Evolutionary conservation across 805 yeast species (phyloP), one percentile per base, ranked within the genome.

Genomic region (Ascoidea rubescens): DNA sequence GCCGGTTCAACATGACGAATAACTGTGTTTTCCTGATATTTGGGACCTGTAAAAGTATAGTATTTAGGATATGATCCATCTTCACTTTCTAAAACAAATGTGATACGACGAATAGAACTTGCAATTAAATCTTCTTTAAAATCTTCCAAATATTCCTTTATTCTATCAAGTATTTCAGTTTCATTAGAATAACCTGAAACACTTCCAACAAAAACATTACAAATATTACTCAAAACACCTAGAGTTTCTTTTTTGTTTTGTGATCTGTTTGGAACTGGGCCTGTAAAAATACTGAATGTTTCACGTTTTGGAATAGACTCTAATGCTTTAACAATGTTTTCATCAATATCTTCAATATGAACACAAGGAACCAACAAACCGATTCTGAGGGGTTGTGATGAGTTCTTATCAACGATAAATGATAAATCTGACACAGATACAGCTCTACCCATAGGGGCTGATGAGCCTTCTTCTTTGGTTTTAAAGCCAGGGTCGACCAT

Each of bases 1-100:
- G 98, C 96, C 30, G 99, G 99, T 69, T 93, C 98, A 60, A 93
- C 89, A 67, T 93, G 97, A 73, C 99, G 89, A 66, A 93, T 86
- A 21, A 90, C 90, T 69, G 83, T 80, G 71, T 93, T 96, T 71
- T 93, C 99, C 43, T 61, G 62, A 65, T 85, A 93, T 44, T 76
- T 75, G 51, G 95, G 95, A 56, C 91, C 96, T 63, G 86, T 87
- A 78, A 87, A 93, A 45, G 98, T 93, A 73, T 83, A 93, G 74
- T 91, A 93, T 68, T 85, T 87, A 61, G 99, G 99, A 69, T 91
- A 90, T 50, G 85, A 67, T 57, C 98, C 98, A 61, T 80, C 81
- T 52, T 75, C 77, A 65, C 82, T 80, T 55, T 95, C 96, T 59
- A 93, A 74, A 55, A 89, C 86, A 69, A 93, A 88, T 1, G 99